phyloP scores from a whole-genome alignment of 2,329 filamentous ascomycete species.

The Juglanconis juglandina region DNA sequence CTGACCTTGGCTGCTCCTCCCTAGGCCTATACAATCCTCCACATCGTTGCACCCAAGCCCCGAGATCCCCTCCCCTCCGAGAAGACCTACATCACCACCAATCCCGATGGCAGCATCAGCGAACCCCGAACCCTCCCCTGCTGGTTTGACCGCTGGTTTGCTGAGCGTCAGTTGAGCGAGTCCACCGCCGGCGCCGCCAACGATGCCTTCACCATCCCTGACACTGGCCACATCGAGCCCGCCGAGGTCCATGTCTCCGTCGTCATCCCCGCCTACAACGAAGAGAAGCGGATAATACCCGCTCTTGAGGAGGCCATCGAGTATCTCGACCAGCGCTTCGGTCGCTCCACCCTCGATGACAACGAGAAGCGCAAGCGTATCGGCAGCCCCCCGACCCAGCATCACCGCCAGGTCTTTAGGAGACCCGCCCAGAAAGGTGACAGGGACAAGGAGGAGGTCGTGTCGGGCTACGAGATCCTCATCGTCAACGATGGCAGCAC shows the following conservation, averaged over 20 bases:
- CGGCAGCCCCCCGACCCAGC: slow-evolving; percentile 28
- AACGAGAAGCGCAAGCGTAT: slow-evolving; percentile 24
- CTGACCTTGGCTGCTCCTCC: background rate
- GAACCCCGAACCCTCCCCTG: slow-evolving; percentile 64
- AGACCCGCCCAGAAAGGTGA: slow-evolving; percentile 28
- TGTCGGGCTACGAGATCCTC: slow-evolving; percentile 82
- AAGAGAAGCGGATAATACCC: slow-evolving; percentile 74
- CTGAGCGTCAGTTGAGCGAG: slow-evolving; percentile 53
- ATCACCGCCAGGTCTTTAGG: slow-evolving; percentile 33
- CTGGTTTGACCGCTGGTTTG: slow-evolving; percentile 78
- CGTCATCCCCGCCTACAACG: slow-evolving; percentile 94
- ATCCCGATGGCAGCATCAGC: slow-evolving; percentile 54
- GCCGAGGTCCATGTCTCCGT: slow-evolving; percentile 84
- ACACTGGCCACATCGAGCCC: slow-evolving; percentile 63
- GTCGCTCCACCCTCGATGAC: slow-evolving; percentile 37
- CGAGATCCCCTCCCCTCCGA: slow-evolving; percentile 72
- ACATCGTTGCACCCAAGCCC: slow-evolving; percentile 75
- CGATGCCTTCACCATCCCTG: slow-evolving; percentile 37
- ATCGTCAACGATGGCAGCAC: slow-evolving; percentile 86
- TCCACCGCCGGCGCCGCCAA: slow-evolving; percentile 30
- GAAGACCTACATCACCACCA: slow-evolving; percentile 78
- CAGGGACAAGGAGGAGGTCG: slow-evolving; percentile 25
- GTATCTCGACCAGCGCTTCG: slow-evolving; percentile 77
- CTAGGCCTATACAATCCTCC: slow-evolving; percentile 65
- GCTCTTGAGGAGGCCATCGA: slow-evolving; percentile 89